Conservation (phyloP, 108 stramenopile species). For the Skeletonema potamos region DNA sequence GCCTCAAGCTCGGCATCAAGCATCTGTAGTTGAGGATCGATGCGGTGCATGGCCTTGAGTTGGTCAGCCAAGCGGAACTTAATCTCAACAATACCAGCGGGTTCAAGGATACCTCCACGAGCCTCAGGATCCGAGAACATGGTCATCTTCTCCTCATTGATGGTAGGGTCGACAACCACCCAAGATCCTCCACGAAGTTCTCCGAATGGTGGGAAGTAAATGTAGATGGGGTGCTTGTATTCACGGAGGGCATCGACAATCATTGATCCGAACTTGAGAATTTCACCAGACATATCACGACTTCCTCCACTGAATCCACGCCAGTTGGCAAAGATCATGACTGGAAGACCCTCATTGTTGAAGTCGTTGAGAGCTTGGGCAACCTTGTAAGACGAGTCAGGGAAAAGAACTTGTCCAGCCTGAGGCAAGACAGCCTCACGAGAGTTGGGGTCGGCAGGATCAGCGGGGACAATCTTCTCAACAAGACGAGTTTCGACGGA, state of each 20-base stretch:
- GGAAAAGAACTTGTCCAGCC: slow-evolving; percentile 97
- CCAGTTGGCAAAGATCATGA: slow-evolving; percentile 99
- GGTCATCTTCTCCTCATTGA: slow-evolving; percentile 97
- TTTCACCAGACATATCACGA: slow-evolving; percentile 98
- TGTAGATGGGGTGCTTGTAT: slow-evolving; percentile 96
- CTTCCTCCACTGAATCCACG: slow-evolving; percentile 97
- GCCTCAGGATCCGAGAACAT: slow-evolving; percentile 98
- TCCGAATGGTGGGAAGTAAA: slow-evolving; percentile 96
- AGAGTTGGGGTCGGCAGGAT: slow-evolving; percentile 96
- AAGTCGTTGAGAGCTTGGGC: slow-evolving; percentile 97
- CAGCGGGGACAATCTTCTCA: slow-evolving; percentile 94
- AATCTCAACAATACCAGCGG: slow-evolving; percentile 97
- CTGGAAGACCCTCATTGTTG: slow-evolving; percentile 95
- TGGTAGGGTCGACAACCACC: slow-evolving; percentile 99
- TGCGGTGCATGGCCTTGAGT: slow-evolving; percentile 86
- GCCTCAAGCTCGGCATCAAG: slow-evolving; percentile 86
- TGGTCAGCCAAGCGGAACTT: slow-evolving; percentile 94
- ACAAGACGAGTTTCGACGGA: slow-evolving; percentile 95
- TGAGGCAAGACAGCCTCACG: slow-evolving; percentile 95
- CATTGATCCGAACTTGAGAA: slow-evolving; percentile 98
- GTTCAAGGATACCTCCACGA: slow-evolving; percentile 97
- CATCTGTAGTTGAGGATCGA: slow-evolving; percentile 83
- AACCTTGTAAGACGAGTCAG: slow-evolving; percentile 98
- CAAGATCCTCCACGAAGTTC: slow-evolving; percentile 98
- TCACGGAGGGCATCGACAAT: slow-evolving; percentile 97